These are phyloP conservation scores for Cyclospora cayetanensis DNA, from an alignment of 169 alveolate genomes.

Conservation along the genomic window DNA sequence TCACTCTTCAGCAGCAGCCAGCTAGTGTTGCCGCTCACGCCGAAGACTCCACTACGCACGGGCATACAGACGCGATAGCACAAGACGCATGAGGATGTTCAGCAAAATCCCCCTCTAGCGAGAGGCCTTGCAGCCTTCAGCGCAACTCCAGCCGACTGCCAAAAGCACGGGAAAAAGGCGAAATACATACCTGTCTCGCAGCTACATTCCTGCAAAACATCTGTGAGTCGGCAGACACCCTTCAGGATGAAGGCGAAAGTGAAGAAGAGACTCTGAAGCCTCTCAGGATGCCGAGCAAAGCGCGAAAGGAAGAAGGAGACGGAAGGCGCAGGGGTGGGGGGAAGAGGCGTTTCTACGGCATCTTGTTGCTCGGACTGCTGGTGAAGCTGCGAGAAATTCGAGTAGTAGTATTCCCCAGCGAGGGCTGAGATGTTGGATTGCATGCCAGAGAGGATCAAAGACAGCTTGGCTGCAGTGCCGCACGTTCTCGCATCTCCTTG, in stretches of 20 bases:
- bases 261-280: slow-evolving; percentile 88
- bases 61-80: too few relatives aligned
- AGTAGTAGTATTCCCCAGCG: slow-evolving; percentile 84
- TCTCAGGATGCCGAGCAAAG: slow-evolving; percentile 87
- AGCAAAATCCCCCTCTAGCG: too few relatives aligned
- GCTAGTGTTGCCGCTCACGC: too few relatives aligned
- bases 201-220: slow-evolving; percentile 82
- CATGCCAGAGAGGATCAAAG: slow-evolving; percentile 86
- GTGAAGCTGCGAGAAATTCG: not conserved
- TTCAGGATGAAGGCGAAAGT: slow-evolving; percentile 86
- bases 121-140: too few relatives aligned
- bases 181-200: slow-evolving; percentile 84
- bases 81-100: too few relatives aligned
- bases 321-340: not conserved
- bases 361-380: not conserved
- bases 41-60: too few relatives aligned
- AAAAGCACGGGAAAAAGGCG: not conserved
- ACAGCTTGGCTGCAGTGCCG: slow-evolving; percentile 80
- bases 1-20: not conserved
- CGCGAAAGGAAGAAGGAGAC: slow-evolving; percentile 76
- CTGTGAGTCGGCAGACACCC: slow-evolving; percentile 84
- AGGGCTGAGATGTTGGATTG: slow-evolving; percentile 87
- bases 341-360: not conserved
- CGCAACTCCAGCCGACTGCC: too few relatives aligned
- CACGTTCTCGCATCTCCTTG: slow-evolving; percentile 75